Evolutionary conservation across 345 rosid genomes (phyloP).

Genomic region (Hibiscus mutabilis): DNA sequence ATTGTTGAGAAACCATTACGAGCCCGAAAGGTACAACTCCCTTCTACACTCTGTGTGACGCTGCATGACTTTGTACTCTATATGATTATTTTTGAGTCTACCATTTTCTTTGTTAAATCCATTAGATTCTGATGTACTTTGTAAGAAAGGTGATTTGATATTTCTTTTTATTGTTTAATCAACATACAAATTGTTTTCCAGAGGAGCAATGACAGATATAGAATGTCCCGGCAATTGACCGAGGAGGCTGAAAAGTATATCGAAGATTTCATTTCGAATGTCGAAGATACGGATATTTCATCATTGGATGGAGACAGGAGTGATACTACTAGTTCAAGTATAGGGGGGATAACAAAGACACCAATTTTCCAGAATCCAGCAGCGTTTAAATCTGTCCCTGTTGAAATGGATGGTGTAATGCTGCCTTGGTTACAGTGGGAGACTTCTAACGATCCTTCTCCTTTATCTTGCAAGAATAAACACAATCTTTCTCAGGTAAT

Average conservation of each 20-base stretch:
- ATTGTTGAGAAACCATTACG: slow-evolving; percentile 35
- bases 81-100: slow-evolving; percentile 1
- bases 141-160: neutral
- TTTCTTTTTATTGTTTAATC: neutral
- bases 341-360: slow-evolving; percentile 44
- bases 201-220: slow-evolving; percentile 73
- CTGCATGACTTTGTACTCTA: neutral
- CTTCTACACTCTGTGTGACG: neutral
- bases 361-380: slow-evolving; percentile 36
- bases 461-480: slow-evolving; percentile 29
- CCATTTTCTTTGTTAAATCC: too few species aligned
- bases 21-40: slow-evolving; percentile 44
- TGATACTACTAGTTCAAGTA: slow-evolving; percentile 66
- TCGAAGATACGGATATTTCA: slow-evolving; percentile 92
- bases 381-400: slow-evolving; percentile 32
- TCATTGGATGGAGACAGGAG: slow-evolving; percentile 91
- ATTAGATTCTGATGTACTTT: neutral
- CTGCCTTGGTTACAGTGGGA: slow-evolving; percentile 98
- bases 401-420: slow-evolving; percentile 80
- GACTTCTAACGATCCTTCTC: slow-evolving; percentile 54
- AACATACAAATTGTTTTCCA: slow-evolving; percentile 16
- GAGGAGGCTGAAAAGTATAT: slow-evolving; percentile 89
- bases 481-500: slow-evolving; percentile 44
- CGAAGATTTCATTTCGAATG: slow-evolving; percentile 79
- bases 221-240: slow-evolving; percentile 68